Evolutionary conservation across 2,329 filamentous ascomycete species (phyloP).

Genomic region (Penicillium occitanis): DNA sequence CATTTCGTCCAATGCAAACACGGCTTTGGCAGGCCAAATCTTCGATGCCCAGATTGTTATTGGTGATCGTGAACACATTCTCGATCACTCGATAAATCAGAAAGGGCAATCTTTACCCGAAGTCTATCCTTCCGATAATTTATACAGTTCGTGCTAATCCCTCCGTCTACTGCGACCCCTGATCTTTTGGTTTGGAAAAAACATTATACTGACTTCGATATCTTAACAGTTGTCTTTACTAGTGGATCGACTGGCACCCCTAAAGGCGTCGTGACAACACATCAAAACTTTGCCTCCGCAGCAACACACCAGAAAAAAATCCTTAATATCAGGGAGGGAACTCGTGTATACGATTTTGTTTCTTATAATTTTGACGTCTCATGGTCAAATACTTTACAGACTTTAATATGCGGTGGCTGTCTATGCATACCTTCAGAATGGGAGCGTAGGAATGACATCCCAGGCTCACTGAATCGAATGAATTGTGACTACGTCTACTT

Average conservation of each 20-base stretch:
- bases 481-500: slow-evolving; percentile 1
- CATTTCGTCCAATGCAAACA: slow-evolving; percentile 2
- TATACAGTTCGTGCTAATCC: slow-evolving; percentile 4
- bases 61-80: slow-evolving; percentile 6
- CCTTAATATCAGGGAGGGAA: not conserved
- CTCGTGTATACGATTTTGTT: slow-evolving; percentile 14
- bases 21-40: not conserved
- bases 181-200: not conserved
- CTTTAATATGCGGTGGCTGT: slow-evolving; percentile 17
- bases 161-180: not conserved
- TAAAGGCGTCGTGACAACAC: slow-evolving; percentile 67
- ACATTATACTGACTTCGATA: not conserved
- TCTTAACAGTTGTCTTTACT: slow-evolving; percentile 72
- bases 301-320: not conserved
- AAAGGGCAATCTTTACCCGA: not conserved
- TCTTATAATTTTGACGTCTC: slow-evolving; percentile 18
- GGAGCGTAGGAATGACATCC: slow-evolving; percentile 13
- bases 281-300: slow-evolving; percentile 26
- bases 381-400: slow-evolving; percentile 18
- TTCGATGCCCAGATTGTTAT: not conserved
- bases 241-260: slow-evolving; percentile 86
- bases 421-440: slow-evolving; percentile 16
- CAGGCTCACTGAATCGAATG: slow-evolving; percentile 4
- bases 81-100: not conserved
- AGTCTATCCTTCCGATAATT: not conserved